Evolutionary conservation across 1,284 basidiomycete species (phyloP), one percentile per base, ranked within the genome.

Genomic region (Hemileia vastatrix): DNA sequence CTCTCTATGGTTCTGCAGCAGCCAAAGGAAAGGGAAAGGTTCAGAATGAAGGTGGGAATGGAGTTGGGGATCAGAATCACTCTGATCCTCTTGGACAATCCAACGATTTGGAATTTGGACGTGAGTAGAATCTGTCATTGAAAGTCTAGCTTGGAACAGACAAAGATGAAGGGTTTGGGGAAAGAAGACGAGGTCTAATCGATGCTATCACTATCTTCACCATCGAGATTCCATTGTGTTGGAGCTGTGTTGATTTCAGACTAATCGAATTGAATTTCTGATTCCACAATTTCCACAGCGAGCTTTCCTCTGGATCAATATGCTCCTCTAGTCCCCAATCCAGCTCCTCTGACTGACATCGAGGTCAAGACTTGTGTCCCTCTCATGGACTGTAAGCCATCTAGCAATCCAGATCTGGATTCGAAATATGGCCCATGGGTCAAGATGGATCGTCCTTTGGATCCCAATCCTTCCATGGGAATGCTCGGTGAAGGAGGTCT

Each of bases 291-390:
- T 27, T 27, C 27, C 27, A 27, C 36, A 40, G 36, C 36, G 36
- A 40, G 36, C 36, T 70, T 66, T 32, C 71, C 71, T 6, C 65
- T 70, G 47, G 70, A 72, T 60, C 33, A 65, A 21, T 72, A 70
- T 63, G 67, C 68, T 2, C 71, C 71, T 2, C 55, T 66, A 8
- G 63, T 72, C 1, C 71, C 71, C 32, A 72, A 71, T 44, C 63
- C 69, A 1, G 67, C 67, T 0, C 69, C 70, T 1, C 53, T 72
- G n/a, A 71, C 70, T 9, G 71, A 71, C 21, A 67, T 72, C 52
- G 64, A 70, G 9, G 64, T 72, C 24, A 27, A 67, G 0, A 50
- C 51, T 6, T 72, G 71, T 36, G 18, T 68, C 9, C 66, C 67
- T 0, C 50, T 71, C 11, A 36, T 65, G 13, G 27, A 19, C 0